Conservation (phyloP, 257 asterid genomes). For the Mitragyna speciosa region DNA sequence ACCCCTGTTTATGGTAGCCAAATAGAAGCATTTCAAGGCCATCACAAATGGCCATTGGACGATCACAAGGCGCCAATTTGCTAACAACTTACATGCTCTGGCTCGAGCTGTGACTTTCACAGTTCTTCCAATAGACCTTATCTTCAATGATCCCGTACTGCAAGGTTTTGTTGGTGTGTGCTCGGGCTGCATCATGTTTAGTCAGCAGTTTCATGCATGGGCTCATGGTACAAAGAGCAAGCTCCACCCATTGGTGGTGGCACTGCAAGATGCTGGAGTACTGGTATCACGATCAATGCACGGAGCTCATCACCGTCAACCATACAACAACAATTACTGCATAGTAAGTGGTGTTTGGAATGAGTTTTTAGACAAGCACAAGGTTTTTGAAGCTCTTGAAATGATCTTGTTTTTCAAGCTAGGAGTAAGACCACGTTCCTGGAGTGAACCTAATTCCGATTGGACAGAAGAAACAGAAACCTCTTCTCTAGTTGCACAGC, state of each 20-base stretch:
- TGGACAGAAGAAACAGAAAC: conserved; percentile 48
- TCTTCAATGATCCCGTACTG: conserved; percentile 37
- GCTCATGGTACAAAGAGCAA: conserved; percentile 67
- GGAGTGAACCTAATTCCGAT: conserved; percentile 58
- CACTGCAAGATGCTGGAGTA: conserved; percentile 69
- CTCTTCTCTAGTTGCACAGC: background rate
- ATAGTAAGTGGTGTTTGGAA: conserved; percentile 88
- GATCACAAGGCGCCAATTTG: conserved; percentile 73
- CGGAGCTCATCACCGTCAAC: conserved; percentile 76
- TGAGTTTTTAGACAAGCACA: conserved; percentile 41
- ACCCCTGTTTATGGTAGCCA: conserved; percentile 71
- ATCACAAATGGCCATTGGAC: conserved; percentile 88
- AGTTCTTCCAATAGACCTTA: conserved; percentile 47
- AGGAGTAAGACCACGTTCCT: conserved; percentile 72
- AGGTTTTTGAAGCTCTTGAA: conserved; percentile 63
- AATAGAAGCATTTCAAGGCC: conserved; percentile 82
- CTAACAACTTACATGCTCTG: conserved; percentile 66
- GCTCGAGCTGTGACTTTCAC: conserved; percentile 51
- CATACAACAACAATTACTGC: conserved; percentile 76
- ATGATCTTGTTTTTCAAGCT: conserved; percentile 58
- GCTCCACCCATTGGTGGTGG: conserved; percentile 63
- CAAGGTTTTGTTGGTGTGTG: conserved; percentile 58
- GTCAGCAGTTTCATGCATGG: conserved; percentile 89
- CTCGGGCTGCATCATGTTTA: conserved; percentile 73
- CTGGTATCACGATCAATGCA: conserved; percentile 65